Base-by-base conservation (phyloP, 768 basidiomycete species). In the Amanita molliuscula region DNA sequence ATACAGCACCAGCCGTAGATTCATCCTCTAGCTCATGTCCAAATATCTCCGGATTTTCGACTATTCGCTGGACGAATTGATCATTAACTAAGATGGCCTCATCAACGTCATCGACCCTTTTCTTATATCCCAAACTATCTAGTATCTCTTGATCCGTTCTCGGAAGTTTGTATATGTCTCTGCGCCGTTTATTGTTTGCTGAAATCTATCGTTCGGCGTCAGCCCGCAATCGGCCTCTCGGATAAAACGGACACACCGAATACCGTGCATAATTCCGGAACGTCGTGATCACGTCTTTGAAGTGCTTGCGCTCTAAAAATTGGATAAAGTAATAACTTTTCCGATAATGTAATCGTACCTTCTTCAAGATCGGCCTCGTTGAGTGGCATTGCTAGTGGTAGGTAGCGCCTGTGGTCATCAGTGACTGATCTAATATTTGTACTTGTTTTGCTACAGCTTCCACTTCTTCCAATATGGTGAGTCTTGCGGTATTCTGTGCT, bases 41-140 rank as follows among this genome's bases (percentile, higher is more conserved):
- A 57, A 93, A 94, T 23, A 95, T 89, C 57, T 84, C 82, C 0
- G 90, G 86, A 64, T 87, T 75, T 11, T 77, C 80, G 9, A 89
- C 80, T 55, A 95, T 83, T 53, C 76, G 68, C 3, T 74, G 69
- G 51, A 95, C 62, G 62, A 97, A 93, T 38, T 82, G 70, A 1
- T 88, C 83, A 58, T 95, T 96, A 45, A 70, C 78, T 44, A 78
- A 64, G 55, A 96, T 94, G 7, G 88, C 87, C 6, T 77, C 69
- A 65, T 97, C 93, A 10, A 89, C 84, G 23, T 75, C 79, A 28
- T 82, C 76, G 0, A 97, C 73, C 61, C 91, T 92, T 51, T 79
- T 69, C 55, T 82, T 79, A 63, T 88, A 94, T 5, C 88, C 88
- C 4, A 94, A 62, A 10, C 60, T 56, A 11, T 78, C 74, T 1